These are phyloP conservation scores for Teratosphaeria pseudoeucalypti DNA, from an alignment of 2,329 filamentous ascomycete species.

Conservation along the genomic window DNA sequence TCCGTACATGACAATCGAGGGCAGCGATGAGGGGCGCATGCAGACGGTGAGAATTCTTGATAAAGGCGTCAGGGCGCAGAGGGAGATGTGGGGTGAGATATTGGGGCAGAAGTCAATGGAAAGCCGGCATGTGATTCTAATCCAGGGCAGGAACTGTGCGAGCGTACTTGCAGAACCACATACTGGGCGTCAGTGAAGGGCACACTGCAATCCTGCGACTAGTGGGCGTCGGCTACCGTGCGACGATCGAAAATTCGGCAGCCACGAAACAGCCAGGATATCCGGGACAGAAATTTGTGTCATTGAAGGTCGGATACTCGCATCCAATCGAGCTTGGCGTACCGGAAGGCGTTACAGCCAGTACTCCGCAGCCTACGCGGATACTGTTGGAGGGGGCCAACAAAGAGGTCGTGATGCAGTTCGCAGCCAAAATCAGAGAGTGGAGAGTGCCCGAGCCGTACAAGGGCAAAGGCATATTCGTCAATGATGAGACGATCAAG, in stretches of 20 bases:
- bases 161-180: conserved; percentile 80
- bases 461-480: conserved; percentile 98
- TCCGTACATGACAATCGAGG: conserved; percentile 61
- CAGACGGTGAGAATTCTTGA: conserved; percentile 62
- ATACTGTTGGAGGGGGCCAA: conserved; percentile 82
- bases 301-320: conserved; percentile 90
- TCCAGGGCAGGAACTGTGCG: conserved; percentile 65
- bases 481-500: conserved; percentile 95
- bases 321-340: conserved; percentile 87
- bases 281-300: conserved; percentile 77
- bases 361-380: conserved; percentile 79
- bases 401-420: conserved; percentile 77
- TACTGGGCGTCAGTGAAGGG: conserved; percentile 90
- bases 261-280: conserved; percentile 57
- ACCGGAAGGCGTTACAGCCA: conserved; percentile 72
- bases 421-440: conserved; percentile 75
- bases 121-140: background rate
- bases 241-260: conserved; percentile 68
- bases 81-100: conserved; percentile 85
- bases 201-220: conserved; percentile 87
- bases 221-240: conserved; percentile 91
- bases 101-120: background rate
- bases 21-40: conserved; percentile 54
- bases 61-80: conserved; percentile 59
- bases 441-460: conserved; percentile 95